Conservation (phyloP, 2,329 filamentous ascomycete species). For the Aspergillus costaricaensis region DNA sequence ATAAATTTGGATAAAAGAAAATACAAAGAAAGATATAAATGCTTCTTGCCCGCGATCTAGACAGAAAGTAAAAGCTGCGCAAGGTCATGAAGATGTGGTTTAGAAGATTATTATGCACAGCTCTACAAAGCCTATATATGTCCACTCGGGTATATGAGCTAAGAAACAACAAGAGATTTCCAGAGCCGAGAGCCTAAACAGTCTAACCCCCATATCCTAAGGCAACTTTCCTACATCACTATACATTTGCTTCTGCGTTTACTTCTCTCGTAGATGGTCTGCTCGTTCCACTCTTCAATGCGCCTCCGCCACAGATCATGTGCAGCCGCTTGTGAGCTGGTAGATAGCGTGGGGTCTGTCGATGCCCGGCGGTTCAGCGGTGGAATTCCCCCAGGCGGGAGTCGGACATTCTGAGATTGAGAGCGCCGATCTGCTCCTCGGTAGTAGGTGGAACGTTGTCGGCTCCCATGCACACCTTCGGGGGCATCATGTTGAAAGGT, state of each 20-base stretch:
- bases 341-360: slow-evolving; percentile 35
- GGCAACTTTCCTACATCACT: slow-evolving; percentile 36
- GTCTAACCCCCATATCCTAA: not conserved
- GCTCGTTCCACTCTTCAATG: slow-evolving; percentile 44
- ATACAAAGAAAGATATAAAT: too few relatives aligned
- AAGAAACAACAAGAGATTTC: not conserved
- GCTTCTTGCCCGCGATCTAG: too few relatives aligned
- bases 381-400: slow-evolving; percentile 11
- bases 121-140: not conserved
- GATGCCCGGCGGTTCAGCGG: slow-evolving; percentile 31
- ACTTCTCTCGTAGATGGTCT: slow-evolving; percentile 39
- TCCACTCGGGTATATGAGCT: slow-evolving; percentile 1
- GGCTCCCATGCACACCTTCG: slow-evolving; percentile 21
- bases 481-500: slow-evolving; percentile 23
- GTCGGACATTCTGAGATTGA: slow-evolving; percentile 23
- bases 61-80: too few relatives aligned
- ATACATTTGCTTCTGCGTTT: slow-evolving; percentile 40
- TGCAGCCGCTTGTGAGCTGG: slow-evolving; percentile 26
- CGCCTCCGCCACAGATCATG: slow-evolving; percentile 41
- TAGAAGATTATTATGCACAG: not conserved
- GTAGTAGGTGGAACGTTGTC: slow-evolving; percentile 18
- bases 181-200: not conserved
- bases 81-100: too few relatives aligned
- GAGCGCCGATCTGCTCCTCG: slow-evolving; percentile 18
- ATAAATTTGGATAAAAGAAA: too few relatives aligned